Evolutionary conservation across 306 rosid species (phyloP), one percentile per base, ranked within the genome.

Genomic region (Dryas alaskensis): DNA sequence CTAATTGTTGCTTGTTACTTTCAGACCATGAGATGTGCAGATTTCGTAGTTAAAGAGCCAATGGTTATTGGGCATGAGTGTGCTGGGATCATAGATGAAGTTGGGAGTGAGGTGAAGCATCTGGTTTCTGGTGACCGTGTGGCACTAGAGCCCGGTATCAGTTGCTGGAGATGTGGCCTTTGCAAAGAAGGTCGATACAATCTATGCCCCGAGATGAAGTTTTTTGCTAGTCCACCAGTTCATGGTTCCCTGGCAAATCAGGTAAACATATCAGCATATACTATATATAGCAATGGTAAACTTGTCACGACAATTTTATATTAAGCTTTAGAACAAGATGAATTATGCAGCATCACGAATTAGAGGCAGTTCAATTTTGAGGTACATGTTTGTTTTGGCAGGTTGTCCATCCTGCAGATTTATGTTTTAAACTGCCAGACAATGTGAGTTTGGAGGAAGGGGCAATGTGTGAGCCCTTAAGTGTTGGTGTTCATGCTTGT

Each of bases 61-160:
- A 93, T 93, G 96, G 97, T 90, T 4, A 89, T 93, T 60, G 98
- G 98, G 66, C 98, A 93, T 75, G 98, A 93, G 85, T 90, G 98
- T 76, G 97, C 97, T 66, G 98, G 98, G 81, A 80, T 89, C 57
- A 81, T 93, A 60, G 98, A 86, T 75, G 96, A 87, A 83, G 88
- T 90, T 61, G 98, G 98, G 45, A 65, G 81, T 79, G 70, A 87
- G 59, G 97, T 93, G 3, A 89, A 69, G 79, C 68, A 37, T 65
- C 76, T 93, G 67, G 90, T 66, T 60, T 67, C 88, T 0, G 93
- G 97, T 50, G 98, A 93, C 75, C 86, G 81, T 3, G 97, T 93
- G 69, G 98, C 97, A 4, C 71, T 93, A 43, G 98, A 93, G 80
- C 97, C 97, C 13, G 96, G 98, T 69, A 90, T 93, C 80, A 83